A percentile compares a stretch with the other conserved stretches of the same genome.
These are phyloP conservation scores for Solanum hybrid DNA, from an alignment of 305 asterid species.

Conservation along the genomic window DNA sequence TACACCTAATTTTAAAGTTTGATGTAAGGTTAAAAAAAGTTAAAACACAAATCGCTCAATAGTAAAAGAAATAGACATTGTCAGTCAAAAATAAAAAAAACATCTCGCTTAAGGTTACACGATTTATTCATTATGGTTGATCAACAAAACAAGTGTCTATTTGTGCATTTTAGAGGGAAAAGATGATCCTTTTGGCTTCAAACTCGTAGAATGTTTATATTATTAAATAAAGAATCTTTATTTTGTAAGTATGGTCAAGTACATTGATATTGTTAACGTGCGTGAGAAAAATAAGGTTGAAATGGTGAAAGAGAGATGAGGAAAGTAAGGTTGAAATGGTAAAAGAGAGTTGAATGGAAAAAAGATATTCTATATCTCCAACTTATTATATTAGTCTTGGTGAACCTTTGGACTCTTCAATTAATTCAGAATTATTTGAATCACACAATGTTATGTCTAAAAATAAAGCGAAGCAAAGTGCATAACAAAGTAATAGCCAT, in stretches of 20 bases:
- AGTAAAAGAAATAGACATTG: too few species aligned
- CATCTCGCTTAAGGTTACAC: too few species aligned
- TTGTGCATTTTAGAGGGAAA: not conserved
- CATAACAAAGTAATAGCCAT: not conserved
- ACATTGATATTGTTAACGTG: too few species aligned
- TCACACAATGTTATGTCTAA: not conserved
- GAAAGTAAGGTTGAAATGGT: not conserved
- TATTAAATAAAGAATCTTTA: too few species aligned
- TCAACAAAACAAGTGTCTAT: not conserved
- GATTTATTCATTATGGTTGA: not conserved
- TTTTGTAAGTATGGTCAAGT: not conserved
- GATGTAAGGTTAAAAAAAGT: too few species aligned
- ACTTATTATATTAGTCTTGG: not conserved
- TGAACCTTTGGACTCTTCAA: too few species aligned
- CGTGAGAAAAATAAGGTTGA: not conserved
- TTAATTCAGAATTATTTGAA: too few species aligned
- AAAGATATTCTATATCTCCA: not conserved
- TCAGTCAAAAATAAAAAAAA: too few species aligned
- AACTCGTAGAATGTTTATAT: not conserved
- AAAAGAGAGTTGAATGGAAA: not conserved
- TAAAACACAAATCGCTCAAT: too few species aligned
- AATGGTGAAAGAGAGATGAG: not conserved
- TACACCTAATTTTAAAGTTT: not conserved
- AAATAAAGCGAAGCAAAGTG: too few species aligned
- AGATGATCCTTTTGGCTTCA: rapidly evolving